Evolutionary conservation across 805 yeast species (phyloP), one percentile per base, ranked within the genome.

Genomic region (Candida dajiaensis): DNA sequence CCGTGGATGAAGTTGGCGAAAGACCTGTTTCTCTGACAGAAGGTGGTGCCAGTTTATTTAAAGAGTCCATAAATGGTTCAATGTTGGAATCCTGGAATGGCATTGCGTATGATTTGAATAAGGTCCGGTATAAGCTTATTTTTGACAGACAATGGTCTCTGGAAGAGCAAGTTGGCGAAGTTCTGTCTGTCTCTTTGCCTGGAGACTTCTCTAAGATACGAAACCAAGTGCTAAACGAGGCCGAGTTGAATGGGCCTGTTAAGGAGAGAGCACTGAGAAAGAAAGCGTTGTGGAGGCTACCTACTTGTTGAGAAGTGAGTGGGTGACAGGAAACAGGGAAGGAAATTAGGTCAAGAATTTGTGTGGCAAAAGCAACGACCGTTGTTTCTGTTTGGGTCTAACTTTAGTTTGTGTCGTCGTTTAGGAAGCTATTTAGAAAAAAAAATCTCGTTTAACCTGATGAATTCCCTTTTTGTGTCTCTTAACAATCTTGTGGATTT

Each of bases 221-320:
- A 25, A 23, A 19, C 19, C 15, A 22, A 25, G 29, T 7, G 28
- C n/a, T n/a, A 28, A 31, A 38, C 26, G 29, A 38, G 46, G 52
- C 49, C 54, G 50, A 50, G 54, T 50, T 50, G 54, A 50, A 50
- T 50, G 48, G 52, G 49, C 50, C 42, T n/a, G 10, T 12, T 22
- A 15, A 15, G 18, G 13, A 3, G 3, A 3, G 18, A 33, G 15
- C 18, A 16, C 12, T 16, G 18, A 3, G 20, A 16, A n/a, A 33
- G 13, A 20, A 4, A 12, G 20, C 15, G 36, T 33, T 33, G 20
- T 3, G 20, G 20, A 16, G 36, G 8, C 11, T 9, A 11, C 13
- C 36, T 33, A 16, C 45, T 37, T 41, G 39, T n/a, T 41, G 29
- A 33, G 13, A 33, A 33, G 36, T 33, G 12, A 33, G 20, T 6